Base-by-base conservation (phyloP, 768 basidiomycete species). In the Amanita brunnescens region DNA sequence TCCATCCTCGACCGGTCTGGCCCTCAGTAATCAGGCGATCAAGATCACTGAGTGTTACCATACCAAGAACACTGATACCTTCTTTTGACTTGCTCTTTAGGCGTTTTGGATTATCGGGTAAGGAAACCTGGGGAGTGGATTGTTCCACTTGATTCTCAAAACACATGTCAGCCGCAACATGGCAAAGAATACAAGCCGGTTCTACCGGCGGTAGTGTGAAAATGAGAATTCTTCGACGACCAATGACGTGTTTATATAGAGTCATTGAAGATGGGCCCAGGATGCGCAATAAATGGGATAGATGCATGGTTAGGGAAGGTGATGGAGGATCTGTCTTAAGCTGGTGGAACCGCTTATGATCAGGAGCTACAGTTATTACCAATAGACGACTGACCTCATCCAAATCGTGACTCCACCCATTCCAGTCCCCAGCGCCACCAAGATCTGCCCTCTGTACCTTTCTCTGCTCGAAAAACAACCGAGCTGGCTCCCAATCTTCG, bases 141-240 rank as follows among this genome's bases (percentile, higher is more conserved):
- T 23, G 60, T 58, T 49, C 59, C 8, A 63, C 65, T 59, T 79
- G 75, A 1, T 61, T 64, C 52, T 73, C 73, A 49, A 68, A 77
- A 54, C 72, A 73, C 55, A 77, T 66, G 54, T 76, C 76, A 0
- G 70, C 81, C 33, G 78, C 84, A 5, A 85, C 79, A 46, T 86
- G 83, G 50, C 85, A 86, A 30, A 92, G 72, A 3, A 85, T 75
- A 55, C 85, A 90, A 0, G 89, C 86, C 0, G 80, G 78, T 61
- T 91, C 86, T 10, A 91, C 86, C 0, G 88, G 85, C 0, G 88
- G 87, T 1, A 80, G 69, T 0, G 89, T 87, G 61, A 87, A 87
- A 30, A 92, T 83, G 33, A 92, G 69, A n/a, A 91, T 78, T 13
- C 90, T 73, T 47, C 74, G 79, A 5, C 89, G 76, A 0, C 82